Base-by-base conservation (phyloP, 2,329 filamentous ascomycete genomes). In the Hymenoscyphus linearis region DNA sequence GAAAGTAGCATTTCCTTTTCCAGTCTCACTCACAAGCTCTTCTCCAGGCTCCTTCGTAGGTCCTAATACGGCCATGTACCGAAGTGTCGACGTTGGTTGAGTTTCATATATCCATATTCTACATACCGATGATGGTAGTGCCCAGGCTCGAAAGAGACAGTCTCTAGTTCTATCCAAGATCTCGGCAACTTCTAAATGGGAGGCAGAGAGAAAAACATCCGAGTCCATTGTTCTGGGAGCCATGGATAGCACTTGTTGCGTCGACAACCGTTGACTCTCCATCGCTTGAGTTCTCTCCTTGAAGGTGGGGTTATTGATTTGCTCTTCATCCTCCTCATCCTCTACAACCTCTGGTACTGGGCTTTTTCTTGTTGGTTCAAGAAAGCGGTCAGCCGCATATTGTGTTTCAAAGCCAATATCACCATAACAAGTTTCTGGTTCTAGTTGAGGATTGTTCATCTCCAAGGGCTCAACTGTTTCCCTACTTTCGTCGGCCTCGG, bases 61-160 rank as follows among this genome's bases (percentile, higher is more conserved):
- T 0, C 80, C 76, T 16, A 87, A 77, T 12, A 77, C 77, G 14
- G 83, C 84, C 79, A 88, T 85, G 68, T 87, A 86, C 58, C 76
- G 79, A 9, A 88, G 71, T 60, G 80, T 73, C n/a, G 73, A 76
- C 10, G 72, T 68, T 0, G 77, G 81, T 35, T 68, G 73, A 16
- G 76, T 82, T 16, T 78, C 77, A 65, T 86, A 85, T 16, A 88
- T 76, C 86, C 86, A 89, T 66, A 87, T 77, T n/a, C 85, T 83
- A 18, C 73, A 76, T 4, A 86, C 82, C 16, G 78, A 76, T 2
- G 75, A 69, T 1, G 84, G 82, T 25, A 88, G 78, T 55, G 77
- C 79, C 74, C 82, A 86, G 16, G 75, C 73, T 52, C 85, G 77
- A 62, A 82, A 81, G 58, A 87, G 77, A 67, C 86, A 79, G 59